Evolutionary conservation across 1,139 yeast genomes (phyloP).

Genomic region (Spencermartinsiella ligniputridi): DNA sequence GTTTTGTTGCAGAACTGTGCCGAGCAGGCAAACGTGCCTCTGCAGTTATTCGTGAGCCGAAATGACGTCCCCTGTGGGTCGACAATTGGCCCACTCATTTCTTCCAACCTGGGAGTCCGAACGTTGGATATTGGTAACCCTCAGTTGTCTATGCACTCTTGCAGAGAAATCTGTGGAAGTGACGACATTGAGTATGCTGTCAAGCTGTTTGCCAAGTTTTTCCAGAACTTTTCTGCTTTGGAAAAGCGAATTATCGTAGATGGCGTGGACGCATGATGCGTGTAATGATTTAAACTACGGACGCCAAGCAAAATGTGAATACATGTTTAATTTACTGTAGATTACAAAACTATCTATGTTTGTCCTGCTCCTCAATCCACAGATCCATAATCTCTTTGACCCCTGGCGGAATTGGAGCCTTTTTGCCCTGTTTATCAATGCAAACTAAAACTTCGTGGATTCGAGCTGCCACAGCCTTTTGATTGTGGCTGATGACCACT

Average conservation of each 20-base stretch:
- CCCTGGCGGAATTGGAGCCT: conserved; percentile 29
- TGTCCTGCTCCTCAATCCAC: conserved; percentile 8
- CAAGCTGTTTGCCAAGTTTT: conserved; percentile 59
- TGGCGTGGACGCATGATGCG: conserved; percentile 2
- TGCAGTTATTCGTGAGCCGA: conserved; percentile 72
- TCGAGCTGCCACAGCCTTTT: conserved; percentile 33
- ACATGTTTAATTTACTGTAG: neutral
- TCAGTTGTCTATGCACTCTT: conserved; percentile 91
- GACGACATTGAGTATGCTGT: conserved; percentile 63
- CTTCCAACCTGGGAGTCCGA: conserved; percentile 83
- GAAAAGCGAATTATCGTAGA: conserved; percentile 26
- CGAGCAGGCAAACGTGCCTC: conserved; percentile 49
- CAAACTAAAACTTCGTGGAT: conserved; percentile 33
- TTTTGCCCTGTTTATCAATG: conserved; percentile 31
- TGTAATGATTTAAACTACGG: no score
- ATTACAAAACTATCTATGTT: neutral
- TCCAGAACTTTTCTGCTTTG: conserved; percentile 33
- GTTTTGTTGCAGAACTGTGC: conserved; percentile 74
- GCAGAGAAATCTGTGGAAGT: conserved; percentile 89
- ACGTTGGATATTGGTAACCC: conserved; percentile 93
- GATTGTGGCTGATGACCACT: conserved; percentile 35
- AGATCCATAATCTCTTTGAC: conserved; percentile 18
- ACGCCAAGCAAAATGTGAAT: neutral
- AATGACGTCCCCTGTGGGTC: conserved; percentile 95
- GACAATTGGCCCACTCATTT: conserved; percentile 91